Evolutionary conservation across 2,329 filamentous ascomycete genomes (phyloP), one percentile per base, ranked within the genome.

Genomic region (Ascochyta clinopodiicola): DNA sequence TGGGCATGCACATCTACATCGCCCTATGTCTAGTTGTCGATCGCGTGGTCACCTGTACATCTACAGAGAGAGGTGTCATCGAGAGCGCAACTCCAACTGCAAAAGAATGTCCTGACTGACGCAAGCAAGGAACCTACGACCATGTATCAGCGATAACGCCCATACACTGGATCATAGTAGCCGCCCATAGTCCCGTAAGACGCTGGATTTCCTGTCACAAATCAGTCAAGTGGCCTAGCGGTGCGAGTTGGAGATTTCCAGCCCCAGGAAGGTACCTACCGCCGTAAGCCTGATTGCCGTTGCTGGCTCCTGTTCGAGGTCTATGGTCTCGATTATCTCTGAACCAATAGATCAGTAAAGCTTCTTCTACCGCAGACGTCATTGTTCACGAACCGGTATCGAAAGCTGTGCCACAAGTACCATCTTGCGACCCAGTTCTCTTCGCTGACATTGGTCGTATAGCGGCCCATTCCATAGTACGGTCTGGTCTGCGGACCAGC

Each of bases 371-470:
- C 8, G 27, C 8, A 27, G 27, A 5, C n/a, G 10, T 1, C 1
- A 4, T 31, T n/a, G 9, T 17, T 10, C 5, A 55, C 63, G 6
- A 48, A 69, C 66, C 66, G 61, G 57, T 78, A 81, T n/a, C 80
- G 77, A 58, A 81, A 82, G 55, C 79, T 78, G 61, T 82, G 80
- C 80, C 80, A 82, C 6, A 82, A 72, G 60, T 79, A 78, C 80
- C 80, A 82, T n/a, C 77, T 71, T 27, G 80, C 80, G 34, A 82
- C 77, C 80, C 80, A 82, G 51, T 82, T 82, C 42, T 74, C 72
- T 59, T 80, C 76, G 38, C 75, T 75, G 9, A 75, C 71, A 9
- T 72, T 72, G 44, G 76, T 76, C 17, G 63, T 67, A 49, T 78
- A 78, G 24, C 70, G 70, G 13, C 79, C 80, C 42, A 74, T 66